A percentile compares a stretch with the other conserved stretches of the same genome.
These are phyloP conservation scores for Psilocybe subaeruginosa DNA, from an alignment of 768 basidiomycete species.

Conservation along the genomic window DNA sequence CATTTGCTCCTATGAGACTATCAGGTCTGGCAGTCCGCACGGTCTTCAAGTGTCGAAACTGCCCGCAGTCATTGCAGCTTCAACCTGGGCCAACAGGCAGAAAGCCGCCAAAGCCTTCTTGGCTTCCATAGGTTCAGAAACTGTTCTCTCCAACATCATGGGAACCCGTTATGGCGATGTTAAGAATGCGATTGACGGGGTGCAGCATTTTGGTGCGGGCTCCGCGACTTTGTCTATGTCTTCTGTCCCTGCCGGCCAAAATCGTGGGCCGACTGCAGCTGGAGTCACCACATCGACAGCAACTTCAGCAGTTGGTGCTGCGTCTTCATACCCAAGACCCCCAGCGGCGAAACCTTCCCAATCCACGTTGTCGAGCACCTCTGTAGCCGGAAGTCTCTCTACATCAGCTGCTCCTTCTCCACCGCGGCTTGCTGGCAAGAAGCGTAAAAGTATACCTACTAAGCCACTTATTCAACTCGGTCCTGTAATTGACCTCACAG, in stretches of 20 bases:
- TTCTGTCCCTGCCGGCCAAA: too few species aligned
- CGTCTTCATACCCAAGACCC: background rate
- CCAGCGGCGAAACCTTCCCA: background rate
- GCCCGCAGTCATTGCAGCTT: conserved; percentile 21
- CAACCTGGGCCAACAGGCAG: conserved; percentile 26
- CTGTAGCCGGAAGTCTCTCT: background rate
- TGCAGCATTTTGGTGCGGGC: conserved; percentile 16
- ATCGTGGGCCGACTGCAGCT: too few species aligned
- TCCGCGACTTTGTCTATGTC: too few species aligned
- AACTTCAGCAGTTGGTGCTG: too few species aligned
- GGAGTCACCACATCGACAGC: too few species aligned
- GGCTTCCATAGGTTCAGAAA: conserved; percentile 26
- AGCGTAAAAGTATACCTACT: conserved; percentile 20
- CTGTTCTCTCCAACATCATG: conserved; percentile 30
- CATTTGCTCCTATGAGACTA: conserved; percentile 26
- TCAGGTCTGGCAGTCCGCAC: conserved; percentile 29
- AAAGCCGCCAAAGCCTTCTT: conserved; percentile 28
- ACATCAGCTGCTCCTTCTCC: background rate
- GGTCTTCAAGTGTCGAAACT: conserved; percentile 30
- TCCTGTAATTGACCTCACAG: conserved; percentile 26
- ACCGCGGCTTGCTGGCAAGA: conserved; percentile 16
- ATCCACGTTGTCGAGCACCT: background rate
- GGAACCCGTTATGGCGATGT: conserved; percentile 34
- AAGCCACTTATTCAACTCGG: conserved; percentile 10
- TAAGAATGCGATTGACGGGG: conserved; percentile 27